Evolutionary conservation across 805 yeast genomes (phyloP), one percentile per base, ranked within the genome.

Genomic region (Starmerella riodocensis): DNA sequence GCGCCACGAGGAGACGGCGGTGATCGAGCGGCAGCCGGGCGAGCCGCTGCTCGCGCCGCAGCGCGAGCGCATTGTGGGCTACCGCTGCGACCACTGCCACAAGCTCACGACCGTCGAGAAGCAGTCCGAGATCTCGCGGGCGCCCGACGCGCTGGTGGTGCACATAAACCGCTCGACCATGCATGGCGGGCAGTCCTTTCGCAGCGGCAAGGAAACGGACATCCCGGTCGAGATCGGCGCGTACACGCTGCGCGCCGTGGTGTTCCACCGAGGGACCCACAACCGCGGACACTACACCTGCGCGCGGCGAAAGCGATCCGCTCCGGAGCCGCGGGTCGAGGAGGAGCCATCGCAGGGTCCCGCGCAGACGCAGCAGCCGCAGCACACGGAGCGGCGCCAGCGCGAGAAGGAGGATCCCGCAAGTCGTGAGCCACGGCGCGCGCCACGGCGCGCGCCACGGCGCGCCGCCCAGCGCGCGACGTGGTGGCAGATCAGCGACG

Each of bases 231-330:
- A 12, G 13, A 47, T 64, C 41, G 45, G 42, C 17, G 22, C 35
- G n/a, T 85, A 82, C 56, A 63, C 64, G 43, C 64, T 91, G 27
- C 71, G 69, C 45, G 79, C 95, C 0, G 63, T 83, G 45, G 74
- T 91, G 16, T 70, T 85, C 48, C 97, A 91, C 56, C 73, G 76
- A 33, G 98, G 98, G 0, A 75, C 88, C 1, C 96, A 86, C 58
- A 69, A 76, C 17, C 71, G 74, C 32, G 97, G 97, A 1, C 97
- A 86, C 54, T 86, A 85, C 55, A 94, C 86, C 52, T 82, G 94
- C 51, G 83, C 74, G 55, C 76, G 80, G 46, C 74, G 74, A 11
- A 22, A 34, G 30, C 20, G n/a, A n/a, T n/a, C n/a, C n/a, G n/a
- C n/a, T n/a, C n/a, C n/a, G n/a, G n/a, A n/a, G n/a, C n/a, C n/a